Base-by-base conservation (phyloP, 1,284 basidiomycete species). In the Ustilago hordei region DNA sequence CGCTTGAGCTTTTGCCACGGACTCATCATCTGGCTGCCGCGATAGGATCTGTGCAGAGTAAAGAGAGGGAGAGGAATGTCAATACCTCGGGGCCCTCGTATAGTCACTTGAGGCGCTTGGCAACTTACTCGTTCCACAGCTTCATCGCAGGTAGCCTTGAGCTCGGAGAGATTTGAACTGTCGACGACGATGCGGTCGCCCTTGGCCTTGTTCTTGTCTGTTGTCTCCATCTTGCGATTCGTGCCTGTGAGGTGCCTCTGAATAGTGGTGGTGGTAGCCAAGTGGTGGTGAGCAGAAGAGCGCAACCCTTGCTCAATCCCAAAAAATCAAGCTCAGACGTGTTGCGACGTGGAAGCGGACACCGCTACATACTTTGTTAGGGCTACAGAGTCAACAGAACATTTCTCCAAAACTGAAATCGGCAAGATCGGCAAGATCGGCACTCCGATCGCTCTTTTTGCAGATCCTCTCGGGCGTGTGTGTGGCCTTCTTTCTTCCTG, bases 111-210 rank as follows among this genome's bases (percentile, higher is more conserved):
- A 23, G 12, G 6, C 19, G 19, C 23, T 55, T n/a, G 13, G 38
- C 55, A 47, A 79, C 79, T 56, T 63, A 63, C 61, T 52, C 81
- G 57, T 57, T 84, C 81, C 0, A 84, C 82, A 4, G 82, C 82
- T 43, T 84, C 82, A 35, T 84, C 82, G 68, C 81, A 82, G 1
- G 82, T 82, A 31, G 66, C 55, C 64, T 84, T 84, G 54, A 84
- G 78, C 60, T 84, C 82, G 43, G 63, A 48, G 15, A 79, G 63
- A 41, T 81, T 82, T n/a, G 75, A 67, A 57, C 77, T 81, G 73
- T 84, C 81, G 15, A 84, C 74, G 56, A 81, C 64, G 57, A 83
- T 78, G 17, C 70, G 67, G 19, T 82, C 72, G 36, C n/a, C n/a
- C 23, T 47, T 62, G 41, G 34, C 12, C 12, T 64, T 55, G 1